Base-by-base conservation (phyloP, 352 stramenopile genomes). In the Phytophthora hybrid region DNA sequence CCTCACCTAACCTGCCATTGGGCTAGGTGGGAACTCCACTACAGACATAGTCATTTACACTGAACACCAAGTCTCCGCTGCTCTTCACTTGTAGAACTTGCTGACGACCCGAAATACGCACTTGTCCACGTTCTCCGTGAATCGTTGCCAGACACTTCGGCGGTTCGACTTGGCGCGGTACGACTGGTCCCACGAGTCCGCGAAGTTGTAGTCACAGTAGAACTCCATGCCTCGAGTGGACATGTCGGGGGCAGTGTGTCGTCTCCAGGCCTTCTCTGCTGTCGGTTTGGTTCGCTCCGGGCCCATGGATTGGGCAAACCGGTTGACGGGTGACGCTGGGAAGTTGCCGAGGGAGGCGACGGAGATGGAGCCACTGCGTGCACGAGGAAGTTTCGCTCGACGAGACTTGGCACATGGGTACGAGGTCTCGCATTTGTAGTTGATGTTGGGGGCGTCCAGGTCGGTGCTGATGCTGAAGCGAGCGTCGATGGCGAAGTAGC, bases 31-130 rank as follows among this genome's bases (percentile, higher is more conserved):
- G 34, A 14, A 41, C 34, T 41, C 10, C 16, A 41, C 34, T 11
- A 41, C 34, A 41, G 2, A 41, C 34, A n/a, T n/a, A n/a, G n/a
- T 41, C 34, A 41, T 5, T 41, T 11, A 47, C 19, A 37, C 29
- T 37, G 8, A 21, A 59, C 47, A 34, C 10, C 47, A 59, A 58
- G 11, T 21, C 18, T 19, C 9, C 32, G 32, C 32, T 10, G 1
- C 32, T 39, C 4, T 46, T 81, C 37, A 77, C 51, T 66, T 77
- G 67, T 77, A 79, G 49, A 81, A 81, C 26, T 79, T 79, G 59
- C 63, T 74, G 18, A 74, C 66, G 18, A 81, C 62, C 11, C 75
- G 71, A 29, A 74, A 69, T 4, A 81, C 47, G 26, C 71, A 79
- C 21, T 69, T 76, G 73, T 79, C 71, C 6, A 79, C 66, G 61